Evolutionary conservation across 306 rosid genomes (phyloP).

Genomic region (Myrica gale): DNA sequence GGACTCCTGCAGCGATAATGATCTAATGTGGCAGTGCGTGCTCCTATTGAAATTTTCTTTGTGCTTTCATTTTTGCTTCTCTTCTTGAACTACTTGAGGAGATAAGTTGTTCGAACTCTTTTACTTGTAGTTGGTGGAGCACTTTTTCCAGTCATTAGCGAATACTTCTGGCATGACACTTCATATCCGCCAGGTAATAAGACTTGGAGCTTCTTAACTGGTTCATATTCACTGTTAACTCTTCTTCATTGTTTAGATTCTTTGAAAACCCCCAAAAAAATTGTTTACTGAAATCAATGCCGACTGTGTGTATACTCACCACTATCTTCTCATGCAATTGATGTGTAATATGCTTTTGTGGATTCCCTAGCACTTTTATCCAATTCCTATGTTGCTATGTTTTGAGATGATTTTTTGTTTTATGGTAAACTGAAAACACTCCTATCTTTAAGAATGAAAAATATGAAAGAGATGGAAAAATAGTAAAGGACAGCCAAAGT

Average conservation of each 20-base stretch:
- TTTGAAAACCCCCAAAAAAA: background rate
- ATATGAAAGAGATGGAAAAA: too few species aligned
- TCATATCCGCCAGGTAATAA: conserved; percentile 85
- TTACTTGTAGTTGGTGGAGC: conserved; percentile 80
- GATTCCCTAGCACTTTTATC: background rate
- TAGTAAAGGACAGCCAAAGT: background rate
- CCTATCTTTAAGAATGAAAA: too few species aligned
- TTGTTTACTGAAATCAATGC: background rate
- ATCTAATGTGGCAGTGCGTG: background rate
- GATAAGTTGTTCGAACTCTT: conserved; percentile 13
- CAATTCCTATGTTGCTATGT: background rate
- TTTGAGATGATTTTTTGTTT: background rate
- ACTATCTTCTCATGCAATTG: background rate
- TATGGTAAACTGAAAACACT: too few species aligned
- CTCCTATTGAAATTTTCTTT: background rate
- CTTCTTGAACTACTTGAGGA: background rate
- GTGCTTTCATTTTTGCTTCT: too few species aligned
- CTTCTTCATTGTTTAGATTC: background rate
- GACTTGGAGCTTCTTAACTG: conserved; percentile 16
- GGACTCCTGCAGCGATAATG: background rate
- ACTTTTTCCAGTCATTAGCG: conserved; percentile 91
- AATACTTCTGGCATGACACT: conserved; percentile 98
- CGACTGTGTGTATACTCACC: background rate
- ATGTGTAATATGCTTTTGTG: background rate
- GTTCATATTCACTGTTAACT: conserved; percentile 2